Base-by-base conservation (phyloP, 805 yeast genomes). In the Saturnispora quitensis region DNA sequence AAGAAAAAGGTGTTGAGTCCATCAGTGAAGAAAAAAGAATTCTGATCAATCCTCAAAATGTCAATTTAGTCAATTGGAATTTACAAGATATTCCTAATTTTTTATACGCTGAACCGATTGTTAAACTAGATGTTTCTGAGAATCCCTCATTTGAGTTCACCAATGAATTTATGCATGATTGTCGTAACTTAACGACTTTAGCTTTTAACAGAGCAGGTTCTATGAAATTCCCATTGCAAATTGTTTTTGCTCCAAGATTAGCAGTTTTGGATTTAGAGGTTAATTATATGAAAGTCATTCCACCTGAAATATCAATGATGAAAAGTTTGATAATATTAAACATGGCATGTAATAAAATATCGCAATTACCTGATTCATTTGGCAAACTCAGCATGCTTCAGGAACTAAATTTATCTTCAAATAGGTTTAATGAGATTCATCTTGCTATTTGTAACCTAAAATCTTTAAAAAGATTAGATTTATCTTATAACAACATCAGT, bases 121-220 rank as follows among this genome's bases (percentile, higher is more conserved):
- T 85, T 58, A 75, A 82, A 55, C 72, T 90, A 55, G 91, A 90
- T 65, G 88, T 89, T 8, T 85, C 95, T 2, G 80, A 84, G 56
- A 90, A 90, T 63, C 95, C 96, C 4, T 85, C 95, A 17, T 83
- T 91, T 50, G 80, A 82, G 53, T 71, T 90, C 34, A 95, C 97
- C 0, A 69, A 80, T 51, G 96, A 89, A 62, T 90, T 90, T 63
- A 81, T 90, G 60, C 95, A 89, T 63, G 78, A 70, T 24, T 87
- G 95, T 57, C 76, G 80, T 40, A 86, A 86, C 60, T 72, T 89
- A 60, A 74, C 77, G 27, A 77, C 78, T 50, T 73, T 89, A 55
- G 75, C 81, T 51, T 87, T 82, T 71, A 80, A 86, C 1, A 75
- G 81, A 55, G 85, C 86, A 58, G 84, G 93, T 51, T 80, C 86